phyloP scores from a whole-genome alignment of 2,329 filamentous ascomycete species.

The Ophiostoma sp. region DNA sequence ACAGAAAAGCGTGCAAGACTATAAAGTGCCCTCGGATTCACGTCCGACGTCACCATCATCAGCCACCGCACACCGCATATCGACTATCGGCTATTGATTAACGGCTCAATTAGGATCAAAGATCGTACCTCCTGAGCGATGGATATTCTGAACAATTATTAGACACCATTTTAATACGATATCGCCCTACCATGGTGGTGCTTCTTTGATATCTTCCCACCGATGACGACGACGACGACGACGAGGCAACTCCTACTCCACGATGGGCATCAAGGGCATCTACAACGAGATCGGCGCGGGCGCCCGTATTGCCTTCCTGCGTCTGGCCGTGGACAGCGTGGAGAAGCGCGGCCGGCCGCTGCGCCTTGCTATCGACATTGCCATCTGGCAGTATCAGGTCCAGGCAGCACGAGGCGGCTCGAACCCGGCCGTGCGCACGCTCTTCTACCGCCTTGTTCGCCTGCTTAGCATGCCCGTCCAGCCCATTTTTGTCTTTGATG shows the following conservation, averaged over 20 bases:
- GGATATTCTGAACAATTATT: neutral
- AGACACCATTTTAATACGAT: neutral
- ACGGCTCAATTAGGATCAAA: neutral
- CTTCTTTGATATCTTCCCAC: neutral
- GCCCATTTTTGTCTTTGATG: slow-evolving; percentile 52
- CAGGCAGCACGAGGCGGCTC: slow-evolving; percentile 78
- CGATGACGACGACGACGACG: neutral
- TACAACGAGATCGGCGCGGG: slow-evolving; percentile 84
- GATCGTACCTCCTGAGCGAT: neutral
- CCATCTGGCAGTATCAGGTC: slow-evolving; percentile 95
- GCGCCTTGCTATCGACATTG: slow-evolving; percentile 85
- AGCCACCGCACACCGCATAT: neutral
- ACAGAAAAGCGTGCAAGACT: slow-evolving; percentile 28
- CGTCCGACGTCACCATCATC: neutral
- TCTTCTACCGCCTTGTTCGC: slow-evolving; percentile 80
- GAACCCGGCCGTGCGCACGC: slow-evolving; percentile 82
- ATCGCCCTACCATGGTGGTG: neutral
- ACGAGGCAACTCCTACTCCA: neutral
- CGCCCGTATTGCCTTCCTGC: slow-evolving; percentile 72
- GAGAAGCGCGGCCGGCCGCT: slow-evolving; percentile 66
- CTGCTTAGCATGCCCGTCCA: slow-evolving; percentile 47
- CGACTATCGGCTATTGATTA: neutral
- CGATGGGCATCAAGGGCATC: slow-evolving; percentile 68
- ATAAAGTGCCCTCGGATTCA: neutral
- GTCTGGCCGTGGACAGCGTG: slow-evolving; percentile 73